These are phyloP conservation scores for Fusarium goolgardi DNA, from an alignment of 2,329 filamentous ascomycete species.

Conservation along the genomic window DNA sequence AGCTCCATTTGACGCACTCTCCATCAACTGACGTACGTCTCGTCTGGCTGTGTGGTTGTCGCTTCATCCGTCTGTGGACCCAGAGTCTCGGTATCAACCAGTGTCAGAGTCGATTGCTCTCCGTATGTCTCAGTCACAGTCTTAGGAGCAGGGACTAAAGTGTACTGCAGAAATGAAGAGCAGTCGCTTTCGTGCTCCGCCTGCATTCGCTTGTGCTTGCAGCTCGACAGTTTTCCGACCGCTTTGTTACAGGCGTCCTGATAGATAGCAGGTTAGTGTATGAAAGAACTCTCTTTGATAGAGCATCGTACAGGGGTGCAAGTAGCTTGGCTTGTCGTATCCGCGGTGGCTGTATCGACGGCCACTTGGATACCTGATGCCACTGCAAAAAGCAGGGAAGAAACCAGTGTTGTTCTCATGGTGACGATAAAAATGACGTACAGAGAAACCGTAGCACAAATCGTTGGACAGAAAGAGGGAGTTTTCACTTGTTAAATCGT, in stretches of 20 bases:
- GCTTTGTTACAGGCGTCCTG: not conserved
- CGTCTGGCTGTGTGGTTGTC: not conserved
- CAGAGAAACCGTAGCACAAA: rapidly evolving
- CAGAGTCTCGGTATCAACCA: not conserved
- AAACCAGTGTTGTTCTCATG: not conserved
- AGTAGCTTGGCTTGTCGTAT: not conserved
- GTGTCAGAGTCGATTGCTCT: not conserved
- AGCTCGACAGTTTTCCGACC: not conserved
- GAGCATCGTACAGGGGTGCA: not conserved
- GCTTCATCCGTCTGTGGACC: not conserved
- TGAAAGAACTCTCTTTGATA: not conserved
- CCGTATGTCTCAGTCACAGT: not conserved
- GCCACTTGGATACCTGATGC: not conserved
- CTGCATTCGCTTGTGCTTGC: not conserved
- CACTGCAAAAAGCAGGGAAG: not conserved
- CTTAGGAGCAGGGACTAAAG: not conserved
- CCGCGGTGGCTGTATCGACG: not conserved
- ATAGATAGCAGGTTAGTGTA: not conserved
- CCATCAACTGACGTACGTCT: not conserved
- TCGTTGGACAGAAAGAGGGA: not conserved
- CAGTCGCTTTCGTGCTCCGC: not conserved
- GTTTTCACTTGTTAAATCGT: not conserved
- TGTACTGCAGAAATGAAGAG: conserved; percentile 1
- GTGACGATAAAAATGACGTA: not conserved
- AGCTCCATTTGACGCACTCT: not conserved